Base-by-base conservation (phyloP, 352 stramenopile genomes). In the Phytophthora kernoviae region DNA sequence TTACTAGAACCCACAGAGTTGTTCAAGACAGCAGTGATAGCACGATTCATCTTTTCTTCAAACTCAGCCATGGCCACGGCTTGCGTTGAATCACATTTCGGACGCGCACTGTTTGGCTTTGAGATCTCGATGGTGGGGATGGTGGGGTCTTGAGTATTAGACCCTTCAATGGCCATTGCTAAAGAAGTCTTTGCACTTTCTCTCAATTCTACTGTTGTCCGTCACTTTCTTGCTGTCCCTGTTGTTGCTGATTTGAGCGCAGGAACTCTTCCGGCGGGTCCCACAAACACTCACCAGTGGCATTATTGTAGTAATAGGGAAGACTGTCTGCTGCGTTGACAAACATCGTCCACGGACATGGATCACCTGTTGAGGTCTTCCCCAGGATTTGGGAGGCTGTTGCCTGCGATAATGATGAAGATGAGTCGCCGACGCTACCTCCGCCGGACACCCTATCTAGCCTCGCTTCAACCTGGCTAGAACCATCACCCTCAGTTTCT, bases 271-370 rank as follows among this genome's bases (percentile, higher is more conserved):
- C 70, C 1, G 83, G 83, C 2, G 78, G 64, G 12, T 89, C 79
- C 83, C 83, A 93, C 15, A 90, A 65, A 57, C 79, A 90, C 48
- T 88, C 73, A 1, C 68, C 68, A 15, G 77, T 90, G 24, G 70
- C 27, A 37, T 79, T 51, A 39, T 91, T 84, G 58, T 89, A 88
- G 58, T 91, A 93, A 56, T 93, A 93, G 22, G 80, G 78, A 14
- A 77, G 53, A 9, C 75, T 77, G 21, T 86, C 77, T n/a, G 50
- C 70, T 52, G 88, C 79, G 42, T 90, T 87, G 6, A 90, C 26
- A 36, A 89, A 82, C 76, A 90, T 79, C 54, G 88, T 87, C 83
- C 83, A 92, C 20, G 58, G 45, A 53, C 55, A 72, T 1, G 20
- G 44, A 26, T 10, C n/a, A 20, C 57, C 42, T 12, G 24, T 14